phyloP scores from a whole-genome alignment of 2,329 filamentous ascomycete species.

The Aspergillus texensis region DNA sequence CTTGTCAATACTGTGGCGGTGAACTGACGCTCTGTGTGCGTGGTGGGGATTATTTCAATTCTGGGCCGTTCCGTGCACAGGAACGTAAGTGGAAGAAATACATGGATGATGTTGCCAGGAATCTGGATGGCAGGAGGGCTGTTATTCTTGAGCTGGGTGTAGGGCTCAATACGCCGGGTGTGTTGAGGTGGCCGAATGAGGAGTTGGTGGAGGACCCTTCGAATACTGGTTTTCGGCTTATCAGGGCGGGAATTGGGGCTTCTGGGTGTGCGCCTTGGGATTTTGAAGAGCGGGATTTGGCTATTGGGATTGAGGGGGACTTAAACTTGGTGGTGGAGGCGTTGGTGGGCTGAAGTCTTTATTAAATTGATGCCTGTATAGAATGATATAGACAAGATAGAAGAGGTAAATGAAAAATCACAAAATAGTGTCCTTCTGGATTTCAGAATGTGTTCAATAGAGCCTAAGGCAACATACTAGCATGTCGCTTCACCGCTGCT shows the following conservation, averaged over 20 bases:
- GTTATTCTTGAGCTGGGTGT: conserved; percentile 27
- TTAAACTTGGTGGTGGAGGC: conserved; percentile 11
- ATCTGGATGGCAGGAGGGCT: not conserved
- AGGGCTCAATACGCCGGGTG: conserved; percentile 26
- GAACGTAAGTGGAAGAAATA: conserved; percentile 16
- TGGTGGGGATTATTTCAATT: conserved; percentile 26
- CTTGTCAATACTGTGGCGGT: conserved; percentile 21
- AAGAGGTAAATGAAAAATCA: no score
- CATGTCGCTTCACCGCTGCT: not conserved
- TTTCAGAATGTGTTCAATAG: not conserved
- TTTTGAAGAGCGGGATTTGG: conserved; percentile 19
- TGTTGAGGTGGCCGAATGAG: conserved; percentile 27
- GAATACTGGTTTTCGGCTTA: conserved; percentile 13
- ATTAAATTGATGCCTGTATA: not conserved
- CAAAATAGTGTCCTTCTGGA: no score
- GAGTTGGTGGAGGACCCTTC: conserved; percentile 16
- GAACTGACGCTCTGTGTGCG: conserved; percentile 26
- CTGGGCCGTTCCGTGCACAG: conserved; percentile 12
- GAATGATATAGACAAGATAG: not conserved
- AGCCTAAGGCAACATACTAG: not conserved
- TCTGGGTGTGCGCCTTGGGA: conserved; percentile 25
- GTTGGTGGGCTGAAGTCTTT: not conserved
- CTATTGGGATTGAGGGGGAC: conserved; percentile 20
- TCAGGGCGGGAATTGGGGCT: conserved; percentile 23
- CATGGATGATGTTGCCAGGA: not conserved